A percentile compares a stretch with the other conserved stretches of the same genome.
These are phyloP conservation scores for Jacaranda copaia DNA, from an alignment of 257 asterid species.

Conservation along the genomic window DNA sequence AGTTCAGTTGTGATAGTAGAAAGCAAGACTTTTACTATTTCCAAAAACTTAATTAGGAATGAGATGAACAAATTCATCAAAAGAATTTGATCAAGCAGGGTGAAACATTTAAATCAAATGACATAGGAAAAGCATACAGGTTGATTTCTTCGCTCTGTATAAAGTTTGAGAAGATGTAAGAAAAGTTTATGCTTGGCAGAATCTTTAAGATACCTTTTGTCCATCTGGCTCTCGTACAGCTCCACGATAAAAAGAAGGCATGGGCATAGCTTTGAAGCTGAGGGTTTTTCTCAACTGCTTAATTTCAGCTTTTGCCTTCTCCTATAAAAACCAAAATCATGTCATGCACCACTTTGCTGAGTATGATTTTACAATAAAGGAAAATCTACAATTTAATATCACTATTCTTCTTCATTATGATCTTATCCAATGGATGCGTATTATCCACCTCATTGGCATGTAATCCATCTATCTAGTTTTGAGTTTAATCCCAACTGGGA, in stretches of 20 bases:
- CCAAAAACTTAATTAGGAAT: not conserved
- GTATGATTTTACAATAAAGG: not conserved
- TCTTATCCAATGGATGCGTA: not conserved
- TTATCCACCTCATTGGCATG: no score
- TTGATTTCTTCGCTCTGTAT: not conserved
- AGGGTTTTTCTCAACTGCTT: conserved; percentile 60
- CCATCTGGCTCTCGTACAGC: conserved; percentile 39
- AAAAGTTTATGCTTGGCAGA: not conserved
- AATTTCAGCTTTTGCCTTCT: conserved; percentile 50
- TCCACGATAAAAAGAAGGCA: conserved; percentile 62
- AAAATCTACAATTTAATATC: not conserved
- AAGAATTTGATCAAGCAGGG: not conserved
- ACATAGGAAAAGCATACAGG: not conserved
- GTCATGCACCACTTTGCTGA: not conserved
- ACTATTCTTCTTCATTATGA: not conserved
- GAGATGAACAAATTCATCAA: not conserved
- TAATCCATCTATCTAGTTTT: not conserved
- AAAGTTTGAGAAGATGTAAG: not conserved
- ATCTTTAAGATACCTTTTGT: conserved; percentile 46
- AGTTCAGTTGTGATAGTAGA: no score
- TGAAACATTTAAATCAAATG: not conserved
- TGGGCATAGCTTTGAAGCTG: conserved; percentile 64
- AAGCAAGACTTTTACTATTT: no score
- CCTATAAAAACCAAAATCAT: conserved; percentile 43
- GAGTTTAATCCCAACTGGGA: no score